Percentiles rank a stretch among this genome's conserved stretches.
These are phyloP conservation scores for Sporobolomyces roseus DNA, from an alignment of 768 basidiomycete species.

Conservation along the genomic window DNA sequence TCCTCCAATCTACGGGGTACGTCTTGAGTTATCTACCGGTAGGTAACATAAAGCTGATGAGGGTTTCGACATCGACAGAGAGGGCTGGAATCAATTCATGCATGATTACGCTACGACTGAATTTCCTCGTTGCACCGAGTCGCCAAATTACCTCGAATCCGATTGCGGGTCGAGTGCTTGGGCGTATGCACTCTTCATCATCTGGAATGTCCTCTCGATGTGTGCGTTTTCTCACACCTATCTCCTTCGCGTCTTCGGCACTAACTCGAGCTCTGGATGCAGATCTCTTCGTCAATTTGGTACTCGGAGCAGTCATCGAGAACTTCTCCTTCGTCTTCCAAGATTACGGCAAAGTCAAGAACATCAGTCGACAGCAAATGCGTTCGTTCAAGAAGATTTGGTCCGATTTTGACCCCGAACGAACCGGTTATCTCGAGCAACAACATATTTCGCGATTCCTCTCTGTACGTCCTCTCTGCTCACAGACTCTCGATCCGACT, in stretches of 20 bases:
- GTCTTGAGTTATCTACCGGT: background rate
- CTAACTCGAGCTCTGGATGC: background rate
- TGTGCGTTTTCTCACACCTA: conserved; percentile 67
- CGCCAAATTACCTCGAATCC: conserved; percentile 56
- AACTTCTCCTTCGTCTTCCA: conserved; percentile 95
- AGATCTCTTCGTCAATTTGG: conserved; percentile 37
- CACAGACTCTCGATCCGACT: conserved; percentile 3
- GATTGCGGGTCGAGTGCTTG: conserved; percentile 84
- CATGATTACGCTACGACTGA: conserved; percentile 62
- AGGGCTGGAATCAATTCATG: conserved; percentile 97
- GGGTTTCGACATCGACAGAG: conserved; percentile 55
- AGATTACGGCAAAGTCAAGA: conserved; percentile 70
- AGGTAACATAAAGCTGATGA: too few relatives aligned
- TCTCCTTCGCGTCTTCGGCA: background rate
- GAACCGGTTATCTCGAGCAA: conserved; percentile 72
- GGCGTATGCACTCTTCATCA: conserved; percentile 78
- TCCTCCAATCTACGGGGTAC: conserved; percentile 89
- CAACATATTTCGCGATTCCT: conserved; percentile 73
- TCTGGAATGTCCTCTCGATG: conserved; percentile 95
- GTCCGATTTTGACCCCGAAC: conserved; percentile 74
- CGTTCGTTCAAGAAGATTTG: conserved; percentile 90
- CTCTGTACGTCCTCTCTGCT: conserved; percentile 56
- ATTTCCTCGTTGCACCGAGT: conserved; percentile 23
- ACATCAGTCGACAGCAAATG: conserved; percentile 85
- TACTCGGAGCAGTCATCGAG: conserved; percentile 52